Conservation (phyloP, 108 stramenopile species). For the Skeletonema tropicum region DNA sequence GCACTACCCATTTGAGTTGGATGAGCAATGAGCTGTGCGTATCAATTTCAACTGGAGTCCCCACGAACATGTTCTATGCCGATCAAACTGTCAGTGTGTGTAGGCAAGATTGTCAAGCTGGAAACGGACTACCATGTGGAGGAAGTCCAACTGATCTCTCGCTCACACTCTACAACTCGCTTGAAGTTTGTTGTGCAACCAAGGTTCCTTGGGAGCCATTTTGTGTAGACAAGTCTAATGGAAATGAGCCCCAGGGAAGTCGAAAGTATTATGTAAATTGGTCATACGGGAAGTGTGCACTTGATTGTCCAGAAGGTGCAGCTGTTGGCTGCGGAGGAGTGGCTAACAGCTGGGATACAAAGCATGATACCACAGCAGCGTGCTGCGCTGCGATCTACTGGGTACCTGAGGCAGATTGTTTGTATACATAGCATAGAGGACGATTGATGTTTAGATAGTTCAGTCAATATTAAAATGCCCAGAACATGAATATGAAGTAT, state of each 20-base stretch:
- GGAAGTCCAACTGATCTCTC: slow-evolving; percentile 15
- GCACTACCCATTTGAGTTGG: slow-evolving; percentile 1
- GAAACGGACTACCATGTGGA: slow-evolving; percentile 9
- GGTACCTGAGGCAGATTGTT: background rate
- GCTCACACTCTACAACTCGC: background rate
- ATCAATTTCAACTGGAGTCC: slow-evolving; percentile 14
- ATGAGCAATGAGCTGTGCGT: slow-evolving; percentile 5
- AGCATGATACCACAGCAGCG: background rate
- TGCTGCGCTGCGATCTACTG: slow-evolving; percentile 12
- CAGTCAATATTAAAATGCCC: too few species aligned
- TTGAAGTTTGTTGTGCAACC: slow-evolving; percentile 1
- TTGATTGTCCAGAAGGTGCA: slow-evolving; percentile 14
- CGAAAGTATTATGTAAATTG: slow-evolving; percentile 8
- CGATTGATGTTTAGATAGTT: too few species aligned
- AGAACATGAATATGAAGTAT: too few species aligned
- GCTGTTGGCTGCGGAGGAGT: slow-evolving; percentile 14
- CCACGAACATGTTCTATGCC: slow-evolving; percentile 17
- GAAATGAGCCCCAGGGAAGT: slow-evolving; percentile 4
- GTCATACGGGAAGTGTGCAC: slow-evolving; percentile 2
- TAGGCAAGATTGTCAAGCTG: slow-evolving; percentile 8
- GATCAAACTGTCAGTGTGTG: slow-evolving; percentile 12
- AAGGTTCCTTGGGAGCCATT: slow-evolving; percentile 11
- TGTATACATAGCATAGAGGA: too few species aligned
- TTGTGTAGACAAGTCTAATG: slow-evolving; percentile 17
- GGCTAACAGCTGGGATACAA: slow-evolving; percentile 2